These are phyloP conservation scores for Grifola frondosa DNA, from an alignment of 1,284 basidiomycete genomes.

Conservation along the genomic window DNA sequence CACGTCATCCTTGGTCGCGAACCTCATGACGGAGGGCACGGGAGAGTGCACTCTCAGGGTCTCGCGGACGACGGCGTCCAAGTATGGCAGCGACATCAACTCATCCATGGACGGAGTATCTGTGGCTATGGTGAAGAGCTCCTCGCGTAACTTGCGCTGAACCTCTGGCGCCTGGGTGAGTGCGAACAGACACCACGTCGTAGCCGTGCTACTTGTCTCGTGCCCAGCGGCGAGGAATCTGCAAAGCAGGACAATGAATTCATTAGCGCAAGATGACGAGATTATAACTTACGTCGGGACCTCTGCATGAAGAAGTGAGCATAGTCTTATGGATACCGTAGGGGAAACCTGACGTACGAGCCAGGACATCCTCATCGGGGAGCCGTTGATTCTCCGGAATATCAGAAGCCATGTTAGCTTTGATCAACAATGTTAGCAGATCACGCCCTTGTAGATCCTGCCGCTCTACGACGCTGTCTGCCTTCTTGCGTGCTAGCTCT, in stretches of 20 bases:
- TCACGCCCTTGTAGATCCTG: conserved; percentile 25
- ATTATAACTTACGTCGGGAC: conserved; percentile 41
- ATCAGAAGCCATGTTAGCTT: conserved; percentile 49
- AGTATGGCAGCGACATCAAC: conserved; percentile 55
- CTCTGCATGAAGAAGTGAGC: conserved; percentile 34
- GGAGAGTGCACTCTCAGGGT: conserved; percentile 65
- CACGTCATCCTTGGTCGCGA: conserved; percentile 49
- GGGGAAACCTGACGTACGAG: conserved; percentile 54
- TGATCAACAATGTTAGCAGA: conserved; percentile 37
- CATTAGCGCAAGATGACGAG: conserved; percentile 34
- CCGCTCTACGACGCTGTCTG: conserved; percentile 24
- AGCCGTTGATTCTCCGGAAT: conserved; percentile 44
- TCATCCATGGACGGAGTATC: conserved; percentile 53
- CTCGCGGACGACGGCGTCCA: conserved; percentile 70
- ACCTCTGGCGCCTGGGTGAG: conserved; percentile 53
- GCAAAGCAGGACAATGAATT: background rate
- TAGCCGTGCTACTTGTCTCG: conserved; percentile 55
- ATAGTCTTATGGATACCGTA: background rate
- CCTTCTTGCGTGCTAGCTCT: conserved; percentile 16
- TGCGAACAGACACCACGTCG: conserved; percentile 64
- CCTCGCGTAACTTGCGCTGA: conserved; percentile 69
- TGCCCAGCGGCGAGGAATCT: conserved; percentile 68
- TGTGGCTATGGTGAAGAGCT: conserved; percentile 46
- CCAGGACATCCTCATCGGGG: conserved; percentile 55
- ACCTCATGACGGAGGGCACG: conserved; percentile 55